These are phyloP conservation scores for Medicago arabica DNA, from an alignment of 306 rosid genomes.

Conservation along the genomic window DNA sequence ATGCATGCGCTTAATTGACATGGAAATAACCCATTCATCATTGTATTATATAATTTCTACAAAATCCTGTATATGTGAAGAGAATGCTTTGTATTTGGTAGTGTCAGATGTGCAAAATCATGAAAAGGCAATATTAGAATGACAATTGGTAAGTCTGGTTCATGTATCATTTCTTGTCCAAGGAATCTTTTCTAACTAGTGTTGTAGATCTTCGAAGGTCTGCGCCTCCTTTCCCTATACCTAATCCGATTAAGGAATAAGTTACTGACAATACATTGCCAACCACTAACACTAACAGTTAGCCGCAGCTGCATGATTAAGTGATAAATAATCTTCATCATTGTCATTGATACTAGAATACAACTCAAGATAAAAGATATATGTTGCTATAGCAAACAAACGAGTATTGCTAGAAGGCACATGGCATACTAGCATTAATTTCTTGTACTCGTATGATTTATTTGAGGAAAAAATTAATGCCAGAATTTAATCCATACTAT, in stretches of 20 bases:
- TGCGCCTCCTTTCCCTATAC: conserved; percentile 4
- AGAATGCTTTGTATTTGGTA: not conserved
- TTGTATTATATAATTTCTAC: conserved; percentile 13
- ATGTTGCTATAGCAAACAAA: conserved; percentile 15
- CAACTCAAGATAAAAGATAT: conserved; percentile 6
- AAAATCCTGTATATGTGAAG: conserved; percentile 2
- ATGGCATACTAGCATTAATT: conserved; percentile 34
- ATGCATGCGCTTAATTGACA: conserved; percentile 33
- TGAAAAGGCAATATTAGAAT: conserved; percentile 3
- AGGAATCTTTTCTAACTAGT: not conserved
- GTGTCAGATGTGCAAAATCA: conserved; percentile 6
- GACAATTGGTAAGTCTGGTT: not conserved
- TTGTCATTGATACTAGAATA: conserved; percentile 5
- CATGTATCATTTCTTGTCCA: conserved; percentile 21
- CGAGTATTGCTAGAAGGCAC: conserved; percentile 6
- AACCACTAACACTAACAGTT: conserved; percentile 32
- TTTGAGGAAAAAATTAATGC: conserved; percentile 19
- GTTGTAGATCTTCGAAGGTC: not conserved
- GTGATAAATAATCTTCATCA: conserved; percentile 10
- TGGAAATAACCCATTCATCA: conserved; percentile 30
- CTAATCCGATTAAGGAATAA: conserved; percentile 6
- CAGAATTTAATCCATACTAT: conserved; percentile 32
- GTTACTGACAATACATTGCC: not conserved
- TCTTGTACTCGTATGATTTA: conserved; percentile 29
- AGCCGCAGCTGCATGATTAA: conserved; percentile 15